Evolutionary conservation across 129 eudicot species (phyloP), one percentile per base, ranked within the genome.

Genomic region (Arctium lappa): DNA sequence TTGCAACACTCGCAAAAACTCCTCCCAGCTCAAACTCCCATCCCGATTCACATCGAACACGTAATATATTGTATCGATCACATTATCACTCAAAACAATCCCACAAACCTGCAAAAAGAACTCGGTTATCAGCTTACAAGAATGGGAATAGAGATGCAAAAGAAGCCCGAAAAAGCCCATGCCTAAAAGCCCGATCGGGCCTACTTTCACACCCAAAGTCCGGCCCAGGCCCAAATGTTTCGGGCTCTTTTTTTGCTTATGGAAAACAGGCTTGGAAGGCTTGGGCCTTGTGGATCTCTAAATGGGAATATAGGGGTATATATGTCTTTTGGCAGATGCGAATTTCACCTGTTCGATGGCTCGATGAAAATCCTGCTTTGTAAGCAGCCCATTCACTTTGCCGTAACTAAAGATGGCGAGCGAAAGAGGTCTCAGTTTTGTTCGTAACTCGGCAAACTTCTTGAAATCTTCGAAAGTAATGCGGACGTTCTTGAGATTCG

Each of bases 341-440:
- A 22, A 22, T 44, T 74, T 27, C 85, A 90, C 94, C 79, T 91
- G 92, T 40, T 89, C 44, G 62, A 94, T 83, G 66, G 97, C 94
- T 88, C 99, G 87, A 77, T 86, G 86, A 79, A 94, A 91, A 86
- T 94, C 98, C 36, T 75, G 78, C 87, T 89, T 94, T 6, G 98
- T 90, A 44, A 94, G 89, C 11, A 91, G 91, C 30, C 95, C 98
- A 78, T 94, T 94, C 9, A 87, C 91, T 77, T 87, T 89, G 18
- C 97, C 97, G 6, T 89, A 89, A 78, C 99, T 93, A 85, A 90
- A 95, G 53, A 95, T 84, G 42, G 99, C 97, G 44, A 92, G 72
- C 1, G 99, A 93, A 13, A 95, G 82, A 5, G 93, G 97, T 80
- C 84, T 89, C 29, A 95, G 18, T 60, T 87, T 82, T 22, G 76